These are phyloP conservation scores for Akanthomyces dipterigenus DNA, from an alignment of 2,329 filamentous ascomycete species.

Conservation along the genomic window DNA sequence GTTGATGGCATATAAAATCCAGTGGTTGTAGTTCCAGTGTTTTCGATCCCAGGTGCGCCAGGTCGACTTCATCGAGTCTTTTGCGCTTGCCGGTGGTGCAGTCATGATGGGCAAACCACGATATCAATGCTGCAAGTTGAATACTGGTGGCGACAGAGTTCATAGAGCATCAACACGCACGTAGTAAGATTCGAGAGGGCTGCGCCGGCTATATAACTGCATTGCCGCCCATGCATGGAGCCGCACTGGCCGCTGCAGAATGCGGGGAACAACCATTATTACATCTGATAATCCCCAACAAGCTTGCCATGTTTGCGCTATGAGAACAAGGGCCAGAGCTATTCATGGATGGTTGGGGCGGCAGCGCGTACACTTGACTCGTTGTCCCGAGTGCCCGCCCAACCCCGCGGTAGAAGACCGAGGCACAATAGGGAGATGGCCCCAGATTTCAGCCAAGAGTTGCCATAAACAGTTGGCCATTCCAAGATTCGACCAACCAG, in stretches of 20 bases:
- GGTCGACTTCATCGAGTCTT: constrained; percentile 31
- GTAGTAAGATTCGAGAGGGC: not conserved
- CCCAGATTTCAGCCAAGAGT: not conserved
- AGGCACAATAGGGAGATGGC: not conserved
- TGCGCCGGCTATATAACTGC: not conserved
- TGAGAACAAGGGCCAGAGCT: not conserved
- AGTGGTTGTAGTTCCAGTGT: constrained; percentile 24
- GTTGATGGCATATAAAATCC: constrained; percentile 23
- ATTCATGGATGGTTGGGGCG: constrained; percentile 4
- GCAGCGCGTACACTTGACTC: constrained; percentile 1
- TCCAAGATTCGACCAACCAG: not conserved
- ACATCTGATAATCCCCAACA: not conserved
- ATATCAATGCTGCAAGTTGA: not conserved
- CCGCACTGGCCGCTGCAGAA: not conserved
- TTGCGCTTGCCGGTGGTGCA: constrained; percentile 9
- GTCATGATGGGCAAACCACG: not conserved
- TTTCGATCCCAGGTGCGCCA: constrained; percentile 23
- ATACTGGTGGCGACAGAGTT: not conserved
- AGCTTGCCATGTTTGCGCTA: not conserved
- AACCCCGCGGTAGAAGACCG: constrained; percentile 2
- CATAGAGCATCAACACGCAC: not conserved
- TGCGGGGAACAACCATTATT: not conserved
- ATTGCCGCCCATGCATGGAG: not conserved
- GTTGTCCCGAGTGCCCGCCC: constrained; percentile 10
- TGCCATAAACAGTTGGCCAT: not conserved